phyloP scores from a whole-genome alignment of 2,329 filamentous ascomycete species.

The Cadophora sp. region DNA sequence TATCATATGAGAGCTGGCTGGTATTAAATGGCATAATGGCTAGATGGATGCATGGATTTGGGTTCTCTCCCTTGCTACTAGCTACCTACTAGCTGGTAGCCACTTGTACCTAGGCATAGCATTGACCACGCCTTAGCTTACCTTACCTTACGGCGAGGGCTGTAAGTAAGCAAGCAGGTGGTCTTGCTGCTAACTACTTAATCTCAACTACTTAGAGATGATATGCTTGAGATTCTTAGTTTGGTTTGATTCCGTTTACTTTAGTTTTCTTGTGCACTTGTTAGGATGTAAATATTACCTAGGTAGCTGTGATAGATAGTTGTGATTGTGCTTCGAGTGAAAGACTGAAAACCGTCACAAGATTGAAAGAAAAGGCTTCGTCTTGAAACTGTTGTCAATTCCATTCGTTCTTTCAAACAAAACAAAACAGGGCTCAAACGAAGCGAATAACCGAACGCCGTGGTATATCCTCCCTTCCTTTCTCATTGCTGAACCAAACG shows the following conservation, averaged over 20 bases:
- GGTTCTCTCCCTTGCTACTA: neutral
- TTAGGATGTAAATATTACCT: neutral
- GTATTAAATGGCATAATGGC: constrained; percentile 1
- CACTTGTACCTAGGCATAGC: neutral
- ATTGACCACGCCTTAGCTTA: neutral
- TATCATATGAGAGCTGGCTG: constrained; percentile 13
- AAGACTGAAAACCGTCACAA: too few species aligned
- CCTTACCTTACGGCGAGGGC: neutral
- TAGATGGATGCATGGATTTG: constrained; percentile 14
- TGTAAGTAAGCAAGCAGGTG: neutral
- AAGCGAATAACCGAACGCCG: constrained; percentile 21
- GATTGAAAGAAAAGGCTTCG: too few species aligned
- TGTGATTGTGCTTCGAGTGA: neutral
- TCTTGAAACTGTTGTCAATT: neutral
- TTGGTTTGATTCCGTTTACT: too few species aligned
- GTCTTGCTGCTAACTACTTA: constrained; percentile 5
- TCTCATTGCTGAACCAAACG: constrained; percentile 1
- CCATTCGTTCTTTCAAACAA: constrained; percentile 4
- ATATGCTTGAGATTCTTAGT: neutral
- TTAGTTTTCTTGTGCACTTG: neutral
- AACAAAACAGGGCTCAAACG: neutral
- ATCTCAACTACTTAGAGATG: constrained; percentile 30
- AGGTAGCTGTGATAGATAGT: too few species aligned
- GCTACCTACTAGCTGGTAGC: too few species aligned
- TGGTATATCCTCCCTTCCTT: constrained; percentile 28